Evolutionary conservation across 768 basidiomycete species (phyloP).

Genomic region (Trametes sanguinea): DNA sequence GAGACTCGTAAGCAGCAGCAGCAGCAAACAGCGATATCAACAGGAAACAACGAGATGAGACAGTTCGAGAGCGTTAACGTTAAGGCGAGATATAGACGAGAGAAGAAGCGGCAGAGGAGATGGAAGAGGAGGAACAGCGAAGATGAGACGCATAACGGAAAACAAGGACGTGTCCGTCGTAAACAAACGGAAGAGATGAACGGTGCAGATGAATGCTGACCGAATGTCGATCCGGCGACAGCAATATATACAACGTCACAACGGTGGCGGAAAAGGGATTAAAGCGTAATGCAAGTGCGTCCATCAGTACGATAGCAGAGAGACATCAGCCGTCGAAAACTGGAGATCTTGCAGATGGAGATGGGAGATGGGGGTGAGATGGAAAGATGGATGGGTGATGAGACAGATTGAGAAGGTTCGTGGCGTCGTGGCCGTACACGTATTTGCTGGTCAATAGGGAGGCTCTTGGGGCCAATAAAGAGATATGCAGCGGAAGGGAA

Average conservation of each 20-base stretch:
- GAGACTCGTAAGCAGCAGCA: conserved; percentile 18
- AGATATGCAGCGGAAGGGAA: conserved; percentile 8
- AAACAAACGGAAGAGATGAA: conserved; percentile 4
- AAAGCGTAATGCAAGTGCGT: conserved; percentile 11
- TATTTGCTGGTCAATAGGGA: neutral
- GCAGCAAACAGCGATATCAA: conserved; percentile 19
- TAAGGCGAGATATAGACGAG: neutral
- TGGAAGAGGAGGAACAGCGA: neutral
- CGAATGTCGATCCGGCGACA: conserved; percentile 11
- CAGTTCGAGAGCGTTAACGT: conserved; percentile 18
- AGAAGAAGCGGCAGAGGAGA: neutral
- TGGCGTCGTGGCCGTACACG: conserved; percentile 21
- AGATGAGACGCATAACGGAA: neutral
- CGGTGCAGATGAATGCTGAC: conserved; percentile 6
- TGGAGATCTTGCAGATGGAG: conserved; percentile 18
- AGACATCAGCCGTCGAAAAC: conserved; percentile 5
- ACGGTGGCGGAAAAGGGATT: conserved; percentile 10
- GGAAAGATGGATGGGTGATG: conserved; percentile 16
- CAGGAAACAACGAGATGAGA: conserved; percentile 6
- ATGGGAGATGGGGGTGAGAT: conserved; percentile 2
- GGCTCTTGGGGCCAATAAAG: conserved; percentile 22
- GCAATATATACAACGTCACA: conserved; percentile 16
- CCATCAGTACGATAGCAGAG: conserved; percentile 21
- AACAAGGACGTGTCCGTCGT: neutral
- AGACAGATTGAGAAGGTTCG: conserved; percentile 3